These are phyloP conservation scores for Picea glauca DNA, from an alignment of 75 land plant genomes.

Conservation along the genomic window DNA sequence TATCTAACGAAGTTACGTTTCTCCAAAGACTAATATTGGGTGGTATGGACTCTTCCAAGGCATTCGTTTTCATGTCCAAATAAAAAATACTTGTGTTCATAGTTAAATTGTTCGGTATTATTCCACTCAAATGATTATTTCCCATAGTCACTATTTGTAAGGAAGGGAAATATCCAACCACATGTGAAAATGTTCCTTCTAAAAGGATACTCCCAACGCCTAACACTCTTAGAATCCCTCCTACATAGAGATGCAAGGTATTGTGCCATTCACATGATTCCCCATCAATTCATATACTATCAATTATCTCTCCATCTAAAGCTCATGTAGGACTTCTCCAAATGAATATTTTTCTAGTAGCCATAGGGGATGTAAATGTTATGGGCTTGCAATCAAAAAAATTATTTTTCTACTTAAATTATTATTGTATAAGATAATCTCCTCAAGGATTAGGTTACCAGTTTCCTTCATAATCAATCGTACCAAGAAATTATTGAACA, in stretches of 20 bases:
- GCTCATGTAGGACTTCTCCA: constrained; percentile 29
- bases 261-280: constrained; percentile 40
- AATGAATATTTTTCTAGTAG: constrained; percentile 30
- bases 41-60: too few relatives aligned
- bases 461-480: constrained; percentile 18
- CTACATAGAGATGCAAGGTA: constrained; percentile 40
- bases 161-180: constrained; percentile 30
- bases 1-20: constrained; percentile 31
- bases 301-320: constrained; percentile 25
- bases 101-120: constrained; percentile 20
- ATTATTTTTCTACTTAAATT: constrained; percentile 45
- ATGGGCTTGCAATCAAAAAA: constrained; percentile 15
- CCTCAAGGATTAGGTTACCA: constrained; percentile 18
- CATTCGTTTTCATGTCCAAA: constrained; percentile 28
- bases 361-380: constrained; percentile 20
- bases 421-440: constrained; percentile 37
- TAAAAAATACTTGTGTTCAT: constrained; percentile 17
- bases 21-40: constrained; percentile 22
- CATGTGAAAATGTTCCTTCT: constrained; percentile 35
- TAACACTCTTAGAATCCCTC: constrained; percentile 19
- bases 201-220: constrained; percentile 35
- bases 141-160: constrained; percentile 30
- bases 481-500: constrained; percentile 11
- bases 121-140: constrained; percentile 35
- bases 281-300: constrained; percentile 31